Evolutionary conservation across 257 asterid genomes (phyloP).

Genomic region (Solanum lignicaule): DNA sequence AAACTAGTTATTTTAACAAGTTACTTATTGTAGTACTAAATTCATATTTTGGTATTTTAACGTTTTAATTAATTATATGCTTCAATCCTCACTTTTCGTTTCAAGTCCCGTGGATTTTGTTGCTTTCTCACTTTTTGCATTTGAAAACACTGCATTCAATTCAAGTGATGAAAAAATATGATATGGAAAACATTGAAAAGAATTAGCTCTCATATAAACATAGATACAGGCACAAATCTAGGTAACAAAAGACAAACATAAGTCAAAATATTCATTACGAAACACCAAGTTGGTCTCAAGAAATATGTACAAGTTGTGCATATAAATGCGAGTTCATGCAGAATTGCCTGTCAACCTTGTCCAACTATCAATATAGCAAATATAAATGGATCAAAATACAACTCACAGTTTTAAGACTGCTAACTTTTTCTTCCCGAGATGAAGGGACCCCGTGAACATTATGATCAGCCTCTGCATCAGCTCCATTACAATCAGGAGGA

Average conservation of each 20-base stretch:
- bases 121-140: neutral
- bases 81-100: neutral
- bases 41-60: neutral
- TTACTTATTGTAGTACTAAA: neutral
- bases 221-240: neutral
- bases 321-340: neutral
- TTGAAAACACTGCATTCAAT: neutral
- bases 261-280: neutral
- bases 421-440: constrained; percentile 93
- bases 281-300: neutral
- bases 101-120: neutral
- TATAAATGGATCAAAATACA: neutral
- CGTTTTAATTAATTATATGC: neutral
- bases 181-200: neutral
- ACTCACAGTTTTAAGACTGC: constrained; percentile 97
- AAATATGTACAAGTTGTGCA: neutral
- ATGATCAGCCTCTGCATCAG: constrained; percentile 75
- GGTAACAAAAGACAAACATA: neutral
- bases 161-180: neutral
- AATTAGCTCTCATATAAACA: neutral
- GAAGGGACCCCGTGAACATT: constrained; percentile 60
- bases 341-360: neutral
- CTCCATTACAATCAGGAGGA: constrained; percentile 60
- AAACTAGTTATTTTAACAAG: neutral
- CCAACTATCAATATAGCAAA: neutral